Evolutionary conservation across 2,329 filamentous ascomycete genomes (phyloP).

Genomic region (Botryotinia globosa): DNA sequence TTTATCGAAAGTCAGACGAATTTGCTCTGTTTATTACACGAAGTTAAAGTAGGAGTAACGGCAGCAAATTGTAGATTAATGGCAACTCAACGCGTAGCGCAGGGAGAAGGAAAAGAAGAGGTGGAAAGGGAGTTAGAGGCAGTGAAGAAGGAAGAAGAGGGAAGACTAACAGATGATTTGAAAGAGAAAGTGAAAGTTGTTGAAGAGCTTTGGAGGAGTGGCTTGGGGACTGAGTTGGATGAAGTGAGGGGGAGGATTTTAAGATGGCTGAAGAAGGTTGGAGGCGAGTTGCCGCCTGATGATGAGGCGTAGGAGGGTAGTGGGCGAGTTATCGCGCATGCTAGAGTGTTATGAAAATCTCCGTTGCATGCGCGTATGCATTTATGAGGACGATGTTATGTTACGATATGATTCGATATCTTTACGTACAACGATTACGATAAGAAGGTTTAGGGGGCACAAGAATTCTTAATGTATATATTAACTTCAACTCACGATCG

Average conservation of each 20-base stretch:
- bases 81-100: constrained; percentile 56
- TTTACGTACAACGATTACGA: neutral
- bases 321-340: neutral
- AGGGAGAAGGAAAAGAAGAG: constrained; percentile 42
- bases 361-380: too few relatives aligned
- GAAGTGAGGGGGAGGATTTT: constrained; percentile 68
- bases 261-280: constrained; percentile 58
- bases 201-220: constrained; percentile 86
- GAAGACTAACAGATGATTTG: constrained; percentile 73
- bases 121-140: constrained; percentile 48
- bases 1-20: constrained; percentile 96
- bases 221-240: constrained; percentile 74
- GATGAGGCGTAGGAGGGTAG: constrained; percentile 27
- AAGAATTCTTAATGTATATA: constrained; percentile 1
- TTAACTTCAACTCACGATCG: neutral
- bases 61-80: constrained; percentile 64
- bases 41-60: constrained; percentile 79
- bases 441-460: neutral
- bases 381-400: neutral
- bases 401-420: neutral
- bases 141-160: constrained; percentile 65
- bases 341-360: neutral
- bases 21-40: constrained; percentile 82
- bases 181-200: constrained; percentile 92
- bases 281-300: constrained; percentile 80